These are phyloP conservation scores for Blastobotrys robertii DNA, from an alignment of 805 yeast species.

Conservation along the genomic window DNA sequence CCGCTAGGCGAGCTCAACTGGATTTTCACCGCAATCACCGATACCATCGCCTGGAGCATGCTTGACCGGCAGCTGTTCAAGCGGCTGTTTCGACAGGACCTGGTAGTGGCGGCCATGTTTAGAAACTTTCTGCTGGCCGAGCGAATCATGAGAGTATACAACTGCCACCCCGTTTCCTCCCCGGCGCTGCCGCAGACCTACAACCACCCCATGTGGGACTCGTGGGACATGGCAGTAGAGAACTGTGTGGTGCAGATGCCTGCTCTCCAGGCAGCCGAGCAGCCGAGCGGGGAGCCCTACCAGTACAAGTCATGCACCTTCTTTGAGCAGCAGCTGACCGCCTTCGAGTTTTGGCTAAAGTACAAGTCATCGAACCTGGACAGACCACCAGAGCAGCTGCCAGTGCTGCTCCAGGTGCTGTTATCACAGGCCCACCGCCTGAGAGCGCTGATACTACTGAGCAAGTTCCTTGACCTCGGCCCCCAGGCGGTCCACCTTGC, in stretches of 20 bases:
- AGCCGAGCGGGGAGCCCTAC: constrained; percentile 25
- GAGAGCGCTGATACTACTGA: constrained; percentile 73
- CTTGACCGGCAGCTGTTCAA: constrained; percentile 82
- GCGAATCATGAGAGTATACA: constrained; percentile 84
- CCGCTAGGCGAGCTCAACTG: constrained; percentile 94
- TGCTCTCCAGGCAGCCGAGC: constrained; percentile 25
- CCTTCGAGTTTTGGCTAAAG: constrained; percentile 92
- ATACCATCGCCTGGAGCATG: constrained; percentile 95
- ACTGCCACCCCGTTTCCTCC: constrained; percentile 89
- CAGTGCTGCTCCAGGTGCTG: constrained; percentile 85
- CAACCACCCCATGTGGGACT: constrained; percentile 90
- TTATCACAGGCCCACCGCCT: constrained; percentile 90
- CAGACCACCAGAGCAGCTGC: constrained; percentile 89
- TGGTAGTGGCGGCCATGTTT: constrained; percentile 93
- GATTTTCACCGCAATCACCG: constrained; percentile 97
- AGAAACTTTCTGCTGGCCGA: constrained; percentile 87
- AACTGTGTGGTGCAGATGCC: constrained; percentile 62
- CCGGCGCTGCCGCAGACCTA: constrained; percentile 84
- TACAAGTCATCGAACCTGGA: constrained; percentile 69
- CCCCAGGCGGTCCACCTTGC: constrained; percentile 97
- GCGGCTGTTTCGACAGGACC: constrained; percentile 83
- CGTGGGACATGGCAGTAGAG: constrained; percentile 96
- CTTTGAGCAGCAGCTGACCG: constrained; percentile 92
- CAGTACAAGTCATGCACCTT: constrained; percentile 85
- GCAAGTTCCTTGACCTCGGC: constrained; percentile 84